A percentile compares a stretch with the other conserved stretches of the same genome.
Evolutionary conservation across 495 filamentous ascomycete species (phyloP).

Genomic region (Emericellopsis terricola): DNA sequence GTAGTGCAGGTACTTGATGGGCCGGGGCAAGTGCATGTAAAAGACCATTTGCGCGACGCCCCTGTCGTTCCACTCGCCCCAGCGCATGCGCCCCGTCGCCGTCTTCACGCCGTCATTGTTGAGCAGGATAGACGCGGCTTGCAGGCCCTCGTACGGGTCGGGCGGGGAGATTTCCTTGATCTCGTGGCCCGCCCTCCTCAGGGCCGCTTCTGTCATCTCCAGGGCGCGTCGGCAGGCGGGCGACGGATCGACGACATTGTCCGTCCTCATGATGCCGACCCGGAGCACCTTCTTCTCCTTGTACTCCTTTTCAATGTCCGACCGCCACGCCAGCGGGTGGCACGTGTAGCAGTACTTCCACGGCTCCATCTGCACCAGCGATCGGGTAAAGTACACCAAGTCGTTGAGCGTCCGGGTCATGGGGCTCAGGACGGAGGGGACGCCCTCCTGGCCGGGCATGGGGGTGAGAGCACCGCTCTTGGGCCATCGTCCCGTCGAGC

Average conservation of each 20-base stretch:
- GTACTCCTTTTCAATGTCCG: slow-evolving; percentile 37
- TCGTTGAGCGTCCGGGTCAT: slow-evolving; percentile 9
- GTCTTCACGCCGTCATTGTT: slow-evolving; percentile 77
- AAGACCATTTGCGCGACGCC: slow-evolving; percentile 58
- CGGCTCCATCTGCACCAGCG: slow-evolving; percentile 47
- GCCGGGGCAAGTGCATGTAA: slow-evolving; percentile 55
- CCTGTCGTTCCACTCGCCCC: slow-evolving; percentile 63
- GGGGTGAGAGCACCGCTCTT: slow-evolving; percentile 71
- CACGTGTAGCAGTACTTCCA: slow-evolving; percentile 85
- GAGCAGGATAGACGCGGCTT: slow-evolving; percentile 68
- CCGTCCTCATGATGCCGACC: slow-evolving; percentile 62
- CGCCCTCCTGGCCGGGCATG: slow-evolving; percentile 18
- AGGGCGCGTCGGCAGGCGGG: slow-evolving; percentile 73
- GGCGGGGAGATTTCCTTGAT: slow-evolving; percentile 52
- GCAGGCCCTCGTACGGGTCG: slow-evolving; percentile 54
- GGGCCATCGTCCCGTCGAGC: slow-evolving; percentile 91
- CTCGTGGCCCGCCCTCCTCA: slow-evolving; percentile 55
- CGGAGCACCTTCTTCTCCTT: slow-evolving; percentile 40
- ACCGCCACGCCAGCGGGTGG: slow-evolving; percentile 70
- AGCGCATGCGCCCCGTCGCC: slow-evolving; percentile 56
- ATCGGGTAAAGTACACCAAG: slow-evolving; percentile 17
- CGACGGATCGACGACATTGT: slow-evolving; percentile 75
- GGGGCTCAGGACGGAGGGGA: slow-evolving; percentile 10
- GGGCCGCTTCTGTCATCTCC: slow-evolving; percentile 44
- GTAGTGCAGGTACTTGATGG: slow-evolving; percentile 73